phyloP scores from a whole-genome alignment of 768 basidiomycete genomes.

The Lactarius akahatsu region DNA sequence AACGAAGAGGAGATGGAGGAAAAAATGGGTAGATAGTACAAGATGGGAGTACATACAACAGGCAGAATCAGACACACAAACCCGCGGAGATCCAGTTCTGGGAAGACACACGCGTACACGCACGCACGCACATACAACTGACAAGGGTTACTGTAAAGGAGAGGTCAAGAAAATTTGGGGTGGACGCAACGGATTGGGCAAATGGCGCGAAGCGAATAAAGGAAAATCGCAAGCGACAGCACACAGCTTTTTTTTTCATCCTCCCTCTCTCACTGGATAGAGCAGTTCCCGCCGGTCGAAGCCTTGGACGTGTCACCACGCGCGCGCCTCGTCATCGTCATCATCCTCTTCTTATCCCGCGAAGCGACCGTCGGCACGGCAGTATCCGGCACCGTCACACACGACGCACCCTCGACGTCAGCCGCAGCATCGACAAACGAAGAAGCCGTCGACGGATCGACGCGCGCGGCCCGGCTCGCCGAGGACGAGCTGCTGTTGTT shows the following conservation, averaged over 20 bases:
- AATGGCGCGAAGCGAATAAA: not conserved
- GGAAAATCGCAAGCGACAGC: not conserved
- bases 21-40: not conserved
- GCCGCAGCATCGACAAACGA: not conserved
- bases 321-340: constrained; percentile 13
- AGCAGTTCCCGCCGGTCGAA: constrained; percentile 14
- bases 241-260: not conserved
- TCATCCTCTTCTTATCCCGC: constrained; percentile 7
- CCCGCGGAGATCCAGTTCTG: not conserved
- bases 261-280: constrained; percentile 13
- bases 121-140: not conserved
- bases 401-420: not conserved
- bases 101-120: not conserved
- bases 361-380: not conserved
- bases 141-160: not conserved
- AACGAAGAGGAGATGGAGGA: not conserved
- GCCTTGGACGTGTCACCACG: constrained; percentile 18
- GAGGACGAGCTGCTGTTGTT: not conserved
- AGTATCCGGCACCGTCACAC: not conserved
- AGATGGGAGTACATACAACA: not conserved
- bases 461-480: constrained; percentile 35
- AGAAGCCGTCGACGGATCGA: not conserved
- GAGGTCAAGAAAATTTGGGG: not conserved
- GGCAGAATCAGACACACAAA: not conserved
- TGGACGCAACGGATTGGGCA: not conserved